Conservation (phyloP, 2,329 filamentous ascomycete genomes). For the Xylaria digitata region DNA sequence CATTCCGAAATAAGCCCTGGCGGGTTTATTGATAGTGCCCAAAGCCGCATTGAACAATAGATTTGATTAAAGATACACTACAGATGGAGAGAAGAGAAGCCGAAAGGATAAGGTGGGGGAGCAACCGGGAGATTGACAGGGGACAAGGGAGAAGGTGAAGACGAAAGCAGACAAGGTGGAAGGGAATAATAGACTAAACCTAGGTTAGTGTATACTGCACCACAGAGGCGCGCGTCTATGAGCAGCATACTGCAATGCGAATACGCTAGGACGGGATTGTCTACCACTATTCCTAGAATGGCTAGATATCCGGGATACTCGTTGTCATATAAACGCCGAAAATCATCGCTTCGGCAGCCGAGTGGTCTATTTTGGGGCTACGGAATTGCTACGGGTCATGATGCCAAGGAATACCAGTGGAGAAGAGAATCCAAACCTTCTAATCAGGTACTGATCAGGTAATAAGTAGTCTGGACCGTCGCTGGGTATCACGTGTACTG, state of each 20-base stretch:
- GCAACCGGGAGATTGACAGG: not conserved
- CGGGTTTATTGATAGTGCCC: no score
- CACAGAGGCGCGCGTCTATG: conserved; percentile 39
- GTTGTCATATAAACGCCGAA: conserved; percentile 30
- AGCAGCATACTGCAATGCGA: conserved; percentile 7
- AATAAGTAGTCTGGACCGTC: not conserved
- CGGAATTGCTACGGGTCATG: not conserved
- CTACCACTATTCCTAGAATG: conserved; percentile 10
- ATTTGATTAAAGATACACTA: no score
- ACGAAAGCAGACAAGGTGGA: conserved; percentile 28
- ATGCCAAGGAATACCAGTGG: conserved; percentile 26
- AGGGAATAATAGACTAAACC: not conserved
- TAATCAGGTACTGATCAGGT: conserved; percentile 6
- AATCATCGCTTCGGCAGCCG: conserved; percentile 34
- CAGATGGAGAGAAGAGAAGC: not conserved
- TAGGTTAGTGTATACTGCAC: not conserved
- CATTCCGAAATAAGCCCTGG: no score
- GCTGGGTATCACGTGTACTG: not conserved
- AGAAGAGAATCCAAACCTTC: not conserved
- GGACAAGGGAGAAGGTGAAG: conserved; percentile 13
- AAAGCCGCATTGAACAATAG: no score
- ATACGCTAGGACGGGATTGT: conserved; percentile 26
- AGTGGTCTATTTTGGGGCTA: conserved; percentile 34
- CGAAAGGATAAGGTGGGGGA: not conserved
- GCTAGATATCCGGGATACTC: conserved; percentile 14